These are phyloP conservation scores for Sequoia sempervirens DNA, from an alignment of 75 land plant genomes.

Conservation along the genomic window DNA sequence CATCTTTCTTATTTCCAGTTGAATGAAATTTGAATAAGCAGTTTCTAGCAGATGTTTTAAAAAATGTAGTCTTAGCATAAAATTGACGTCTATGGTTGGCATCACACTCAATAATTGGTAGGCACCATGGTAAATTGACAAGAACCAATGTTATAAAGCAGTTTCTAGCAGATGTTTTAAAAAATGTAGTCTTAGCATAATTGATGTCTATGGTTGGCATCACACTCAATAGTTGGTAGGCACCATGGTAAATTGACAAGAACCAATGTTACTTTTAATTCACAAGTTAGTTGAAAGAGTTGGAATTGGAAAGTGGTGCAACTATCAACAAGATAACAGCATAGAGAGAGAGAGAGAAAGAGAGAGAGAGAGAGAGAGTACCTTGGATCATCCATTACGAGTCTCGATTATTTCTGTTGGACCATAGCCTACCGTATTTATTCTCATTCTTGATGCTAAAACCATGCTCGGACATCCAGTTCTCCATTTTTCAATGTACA, in stretches of 20 bases:
- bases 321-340: too few relatives aligned
- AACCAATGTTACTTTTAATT: not conserved
- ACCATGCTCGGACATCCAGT: too few relatives aligned
- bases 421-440: too few relatives aligned
- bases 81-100: not conserved
- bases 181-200: not conserved
- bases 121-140: not conserved
- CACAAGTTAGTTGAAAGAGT: not conserved
- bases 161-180: not conserved
- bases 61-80: not conserved
- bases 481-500: too few relatives aligned
- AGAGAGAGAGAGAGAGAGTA: too few relatives aligned
- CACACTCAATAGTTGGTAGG: not conserved
- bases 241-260: not conserved
- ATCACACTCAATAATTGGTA: not conserved
- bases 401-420: too few relatives aligned
- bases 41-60: not conserved
- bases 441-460: too few relatives aligned
- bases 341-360: too few relatives aligned
- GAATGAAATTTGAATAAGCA: constrained; percentile 48
- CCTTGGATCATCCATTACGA: too few relatives aligned
- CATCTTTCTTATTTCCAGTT: constrained; percentile 92
- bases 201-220: not conserved
- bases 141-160: constrained; percentile 12
- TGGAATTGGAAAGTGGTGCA: not conserved